These are phyloP conservation scores for Trametes cubensis DNA, from an alignment of 768 basidiomycete species.

Conservation along the genomic window DNA sequence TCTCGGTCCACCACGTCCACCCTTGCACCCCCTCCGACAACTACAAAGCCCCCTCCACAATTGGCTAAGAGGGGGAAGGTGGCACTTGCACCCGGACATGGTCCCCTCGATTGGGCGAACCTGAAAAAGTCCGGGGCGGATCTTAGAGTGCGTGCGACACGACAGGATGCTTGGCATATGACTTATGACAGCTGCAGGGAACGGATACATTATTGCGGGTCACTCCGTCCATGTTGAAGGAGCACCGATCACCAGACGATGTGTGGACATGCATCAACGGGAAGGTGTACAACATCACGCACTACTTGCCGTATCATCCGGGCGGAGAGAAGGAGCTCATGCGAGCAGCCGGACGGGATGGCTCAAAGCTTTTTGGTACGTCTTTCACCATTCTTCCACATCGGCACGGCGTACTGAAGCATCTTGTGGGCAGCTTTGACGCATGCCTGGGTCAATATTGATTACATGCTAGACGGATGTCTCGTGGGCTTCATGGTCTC, in stretches of 20 bases:
- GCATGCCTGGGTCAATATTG: slow-evolving; percentile 97
- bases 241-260: slow-evolving; percentile 82
- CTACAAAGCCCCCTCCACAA: slow-evolving; percentile 55
- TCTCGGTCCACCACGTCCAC: slow-evolving; percentile 27
- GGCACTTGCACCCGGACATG: slow-evolving; percentile 87
- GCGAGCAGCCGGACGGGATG: slow-evolving; percentile 94
- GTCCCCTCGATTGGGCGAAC: slow-evolving; percentile 92
- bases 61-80: slow-evolving; percentile 75
- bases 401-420: slow-evolving; percentile 6
- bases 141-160: slow-evolving; percentile 57
- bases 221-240: slow-evolving; percentile 73
- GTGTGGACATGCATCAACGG: slow-evolving; percentile 93
- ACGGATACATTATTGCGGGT: slow-evolving; percentile 69
- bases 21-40: slow-evolving; percentile 65
- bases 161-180: not conserved
- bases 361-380: slow-evolving; percentile 92
- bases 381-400: not conserved
- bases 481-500: slow-evolving; percentile 88
- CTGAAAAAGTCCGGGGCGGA: slow-evolving; percentile 81
- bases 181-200: slow-evolving; percentile 50
- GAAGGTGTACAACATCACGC: slow-evolving; percentile 95
- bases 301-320: slow-evolving; percentile 90
- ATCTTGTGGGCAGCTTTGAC: slow-evolving; percentile 62
- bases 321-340: slow-evolving; percentile 94
- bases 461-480: slow-evolving; percentile 93